Base-by-base conservation (phyloP, 108 stramenopile genomes). In the Discostella stelligeroides region DNA sequence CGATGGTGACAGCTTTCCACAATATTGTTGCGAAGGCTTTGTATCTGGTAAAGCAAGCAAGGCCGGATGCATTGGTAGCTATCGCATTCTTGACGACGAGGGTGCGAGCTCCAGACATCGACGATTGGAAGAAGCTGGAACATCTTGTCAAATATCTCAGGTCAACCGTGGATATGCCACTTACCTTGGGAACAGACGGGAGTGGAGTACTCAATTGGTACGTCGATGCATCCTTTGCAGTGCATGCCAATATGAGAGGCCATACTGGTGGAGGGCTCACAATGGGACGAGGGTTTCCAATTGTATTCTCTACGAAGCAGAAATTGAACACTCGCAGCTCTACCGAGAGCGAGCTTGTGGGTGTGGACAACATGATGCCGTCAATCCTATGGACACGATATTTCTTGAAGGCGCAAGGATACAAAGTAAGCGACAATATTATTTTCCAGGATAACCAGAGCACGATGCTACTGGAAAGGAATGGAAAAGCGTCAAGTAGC, bases 301-400 rank as follows among this genome's bases (percentile, higher is more conserved):
- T 50, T 37, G 13, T 28, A 0, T 1, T 5, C 1, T 73, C 50
- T 0, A 73, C 63, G 2, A 67, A 74, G 25, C 70, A 74, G 27
- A 73, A 74, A 42, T 17, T 82, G 0, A 78, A 76, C 48, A 66
- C 75, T 2, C 54, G 65, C 9, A 82, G 75, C 56, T 81, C 80
- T 9, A 82, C 76, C 5, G 81, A 77, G 45, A 43, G 69, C 21
- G 81, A 82, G 39, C 43, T 75, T 9, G 59, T 80, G 2, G 59
- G 63, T 0, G 63, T 65, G 3, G 65, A 59, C 25, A 74, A 81
- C 29, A 30, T 23, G 13, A 50, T 81, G 55, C 74, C 74, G 29
- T 56, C 39, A 15, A 46, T 67, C 0, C 20, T 76, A 0, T 82
- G 75, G 81, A 60, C 70, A 17, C 63, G 68, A 11, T 46, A 76